phyloP scores from a whole-genome alignment of 2,329 filamentous ascomycete genomes.

The Epichloe glyceriae region DNA sequence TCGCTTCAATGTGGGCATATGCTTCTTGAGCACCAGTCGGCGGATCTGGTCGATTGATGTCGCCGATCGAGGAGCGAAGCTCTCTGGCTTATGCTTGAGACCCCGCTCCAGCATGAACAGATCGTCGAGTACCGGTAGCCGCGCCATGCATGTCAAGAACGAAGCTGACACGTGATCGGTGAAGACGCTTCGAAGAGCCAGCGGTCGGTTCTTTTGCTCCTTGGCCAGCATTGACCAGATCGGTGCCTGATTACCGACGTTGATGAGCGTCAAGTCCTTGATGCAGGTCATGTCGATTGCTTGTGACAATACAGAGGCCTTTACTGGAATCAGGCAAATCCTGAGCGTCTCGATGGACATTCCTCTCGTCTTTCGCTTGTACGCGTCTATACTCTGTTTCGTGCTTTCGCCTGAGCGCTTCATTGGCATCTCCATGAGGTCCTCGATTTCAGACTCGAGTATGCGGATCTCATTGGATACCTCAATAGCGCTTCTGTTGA shows the following conservation, averaged over 20 bases:
- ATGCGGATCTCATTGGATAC: conserved; percentile 7
- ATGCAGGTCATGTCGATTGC: conserved; percentile 45
- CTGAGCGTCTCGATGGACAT: conserved; percentile 40
- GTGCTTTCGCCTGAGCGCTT: conserved; percentile 7
- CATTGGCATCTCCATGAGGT: neutral
- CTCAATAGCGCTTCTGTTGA: conserved; percentile 5
- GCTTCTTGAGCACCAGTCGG: conserved; percentile 42
- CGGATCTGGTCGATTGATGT: conserved; percentile 46
- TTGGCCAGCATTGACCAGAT: conserved; percentile 46
- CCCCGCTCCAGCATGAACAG: conserved; percentile 46
- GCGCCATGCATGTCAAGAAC: conserved; percentile 41
- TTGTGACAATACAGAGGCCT: conserved; percentile 40
- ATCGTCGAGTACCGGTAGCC: conserved; percentile 41
- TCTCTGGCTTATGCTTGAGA: conserved; percentile 37
- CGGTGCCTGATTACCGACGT: conserved; percentile 46
- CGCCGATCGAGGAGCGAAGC: conserved; percentile 35
- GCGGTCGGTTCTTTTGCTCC: conserved; percentile 36
- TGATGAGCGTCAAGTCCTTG: conserved; percentile 46
- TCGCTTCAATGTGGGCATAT: conserved; percentile 38
- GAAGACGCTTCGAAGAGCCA: conserved; percentile 44
- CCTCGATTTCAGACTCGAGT: conserved; percentile 7
- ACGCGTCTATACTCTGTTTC: conserved; percentile 30
- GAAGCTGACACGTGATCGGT: conserved; percentile 47
- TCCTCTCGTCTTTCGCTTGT: conserved; percentile 45
- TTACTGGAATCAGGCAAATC: conserved; percentile 47